A percentile compares a stretch with the other conserved stretches of the same genome.
phyloP scores from a whole-genome alignment of 2,329 filamentous ascomycete species.

The Neopestalotiopsis sp. region DNA sequence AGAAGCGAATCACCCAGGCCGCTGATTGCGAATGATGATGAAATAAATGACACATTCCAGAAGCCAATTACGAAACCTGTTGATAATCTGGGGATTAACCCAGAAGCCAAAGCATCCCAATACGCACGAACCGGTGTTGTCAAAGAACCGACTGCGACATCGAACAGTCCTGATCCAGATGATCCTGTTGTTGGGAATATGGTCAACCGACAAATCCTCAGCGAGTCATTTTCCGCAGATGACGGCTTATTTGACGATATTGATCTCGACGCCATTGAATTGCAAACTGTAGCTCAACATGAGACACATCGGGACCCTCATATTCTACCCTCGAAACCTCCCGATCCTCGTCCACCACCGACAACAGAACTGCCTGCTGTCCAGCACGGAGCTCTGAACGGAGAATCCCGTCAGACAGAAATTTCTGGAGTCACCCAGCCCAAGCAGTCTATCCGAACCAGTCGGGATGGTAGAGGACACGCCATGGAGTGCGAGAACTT shows the following conservation, averaged over 20 bases:
- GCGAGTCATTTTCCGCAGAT: conserved; percentile 19
- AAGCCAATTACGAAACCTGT: not conserved
- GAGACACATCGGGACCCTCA: not conserved
- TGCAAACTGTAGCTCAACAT: not conserved
- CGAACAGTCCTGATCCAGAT: conserved; percentile 2
- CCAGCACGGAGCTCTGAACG: not conserved
- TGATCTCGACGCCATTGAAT: conserved; percentile 10
- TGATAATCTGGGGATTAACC: not conserved
- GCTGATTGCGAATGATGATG: not conserved
- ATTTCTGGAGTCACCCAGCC: not conserved
- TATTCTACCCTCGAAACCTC: not conserved
- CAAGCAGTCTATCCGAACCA: not conserved
- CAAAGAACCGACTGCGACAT: not conserved
- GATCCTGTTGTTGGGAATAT: not conserved
- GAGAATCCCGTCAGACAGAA: not conserved
- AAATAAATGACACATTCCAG: not conserved
- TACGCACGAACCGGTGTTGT: not conserved
- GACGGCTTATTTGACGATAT: conserved; percentile 19
- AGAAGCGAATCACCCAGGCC: not conserved
- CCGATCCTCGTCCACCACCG: not conserved
- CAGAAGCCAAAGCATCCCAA: not conserved
- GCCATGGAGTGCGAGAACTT: not conserved
- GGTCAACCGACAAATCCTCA: conserved; percentile 10
- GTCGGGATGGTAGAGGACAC: not conserved
- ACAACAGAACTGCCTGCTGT: not conserved